Evolutionary conservation across 2,329 filamentous ascomycete species (phyloP).

Genomic region (Colletotrichum shisoi): DNA sequence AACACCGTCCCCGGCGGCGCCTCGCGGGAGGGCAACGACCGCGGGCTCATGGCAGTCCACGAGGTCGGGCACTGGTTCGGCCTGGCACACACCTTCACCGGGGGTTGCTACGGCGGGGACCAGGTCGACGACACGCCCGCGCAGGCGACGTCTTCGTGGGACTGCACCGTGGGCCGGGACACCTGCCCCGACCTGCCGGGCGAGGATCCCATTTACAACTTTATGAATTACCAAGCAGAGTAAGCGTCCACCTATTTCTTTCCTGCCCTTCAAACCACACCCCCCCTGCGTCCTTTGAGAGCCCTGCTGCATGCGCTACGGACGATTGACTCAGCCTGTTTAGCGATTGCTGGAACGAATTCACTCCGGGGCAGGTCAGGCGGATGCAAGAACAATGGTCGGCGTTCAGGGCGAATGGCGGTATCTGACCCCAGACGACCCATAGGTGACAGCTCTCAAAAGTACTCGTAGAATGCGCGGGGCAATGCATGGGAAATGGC

Average conservation of each 20-base stretch:
- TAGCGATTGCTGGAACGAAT: conserved; percentile 29
- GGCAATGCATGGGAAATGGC: too few species aligned
- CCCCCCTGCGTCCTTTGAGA: not conserved
- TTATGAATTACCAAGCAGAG: conserved; percentile 34
- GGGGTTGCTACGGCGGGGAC: conserved; percentile 38
- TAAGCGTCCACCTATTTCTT: not conserved
- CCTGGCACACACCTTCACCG: conserved; percentile 54
- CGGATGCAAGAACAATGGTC: conserved; percentile 31
- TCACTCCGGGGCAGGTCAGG: conserved; percentile 29
- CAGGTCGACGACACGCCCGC: conserved; percentile 42
- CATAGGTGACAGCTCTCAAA: not conserved
- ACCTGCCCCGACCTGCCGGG: conserved; percentile 29
- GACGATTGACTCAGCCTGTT: not conserved
- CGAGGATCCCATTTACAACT: conserved; percentile 36
- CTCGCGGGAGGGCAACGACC: conserved; percentile 3
- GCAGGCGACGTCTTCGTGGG: conserved; percentile 36
- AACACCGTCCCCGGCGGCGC: conserved; percentile 39
- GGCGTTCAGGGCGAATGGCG: conserved; percentile 3
- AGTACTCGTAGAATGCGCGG: too few species aligned
- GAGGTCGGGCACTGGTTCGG: conserved; percentile 56
- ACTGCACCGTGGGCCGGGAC: conserved; percentile 25
- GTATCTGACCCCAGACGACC: not conserved
- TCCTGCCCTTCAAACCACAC: too few species aligned
- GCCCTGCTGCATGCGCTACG: not conserved
- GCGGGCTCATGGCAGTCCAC: conserved; percentile 44